Conservation (phyloP, 257 asterid species). For the Rubia yunnanensis region DNA sequence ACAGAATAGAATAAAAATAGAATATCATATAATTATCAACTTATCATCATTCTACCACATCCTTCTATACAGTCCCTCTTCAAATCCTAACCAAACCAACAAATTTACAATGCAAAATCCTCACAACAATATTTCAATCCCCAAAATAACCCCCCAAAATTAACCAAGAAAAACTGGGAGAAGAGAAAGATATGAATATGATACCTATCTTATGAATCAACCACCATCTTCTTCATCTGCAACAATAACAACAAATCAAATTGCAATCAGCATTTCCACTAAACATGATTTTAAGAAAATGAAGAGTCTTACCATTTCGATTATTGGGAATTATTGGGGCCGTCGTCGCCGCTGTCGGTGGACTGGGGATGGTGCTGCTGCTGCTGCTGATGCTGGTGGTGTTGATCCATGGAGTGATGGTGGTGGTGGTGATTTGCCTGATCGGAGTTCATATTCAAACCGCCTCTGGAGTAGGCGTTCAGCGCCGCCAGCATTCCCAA, state of each 20-base stretch:
- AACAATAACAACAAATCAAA: neutral
- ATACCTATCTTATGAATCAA: conserved; percentile 22
- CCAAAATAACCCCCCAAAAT: conserved; percentile 16
- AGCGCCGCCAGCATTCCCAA: conserved; percentile 62
- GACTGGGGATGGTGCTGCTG: conserved; percentile 16
- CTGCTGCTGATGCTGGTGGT: conserved; percentile 19
- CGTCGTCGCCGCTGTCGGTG: conserved; percentile 23
- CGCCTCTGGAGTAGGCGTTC: conserved; percentile 41
- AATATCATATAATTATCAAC: neutral
- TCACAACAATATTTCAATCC: conserved; percentile 15
- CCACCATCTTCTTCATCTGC: conserved; percentile 2
- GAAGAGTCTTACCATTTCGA: neutral
- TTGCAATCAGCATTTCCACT: neutral
- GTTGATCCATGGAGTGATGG: conserved; percentile 25
- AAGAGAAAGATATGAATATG: conserved; percentile 6
- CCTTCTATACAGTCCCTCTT: conserved; percentile 36
- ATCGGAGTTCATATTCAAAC: conserved; percentile 33
- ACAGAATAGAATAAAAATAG: neutral
- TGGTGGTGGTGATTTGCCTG: conserved; percentile 23
- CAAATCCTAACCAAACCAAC: conserved; percentile 33
- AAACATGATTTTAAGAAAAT: neutral
- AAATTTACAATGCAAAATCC: conserved; percentile 32
- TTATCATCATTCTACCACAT: conserved; percentile 13
- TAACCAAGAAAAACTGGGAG: conserved; percentile 3
- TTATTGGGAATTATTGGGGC: conserved; percentile 17